Conservation (phyloP, 257 asterid species). For the Nicotiana tomentosiformis region DNA sequence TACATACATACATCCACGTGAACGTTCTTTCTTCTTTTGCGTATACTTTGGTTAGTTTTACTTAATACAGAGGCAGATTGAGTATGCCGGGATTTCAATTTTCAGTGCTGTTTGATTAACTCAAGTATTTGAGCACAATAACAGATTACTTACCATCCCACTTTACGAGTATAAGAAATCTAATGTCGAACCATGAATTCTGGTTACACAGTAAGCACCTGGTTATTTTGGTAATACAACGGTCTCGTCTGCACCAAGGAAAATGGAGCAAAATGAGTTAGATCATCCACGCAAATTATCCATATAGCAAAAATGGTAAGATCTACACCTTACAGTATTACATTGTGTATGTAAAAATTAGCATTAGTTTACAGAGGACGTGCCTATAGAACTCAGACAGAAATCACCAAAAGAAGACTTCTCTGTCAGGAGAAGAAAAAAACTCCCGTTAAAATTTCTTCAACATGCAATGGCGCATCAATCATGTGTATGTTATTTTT, state of each 20-base stretch:
- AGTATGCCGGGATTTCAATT: too few relatives aligned
- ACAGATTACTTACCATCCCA: too few relatives aligned
- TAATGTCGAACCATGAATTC: too few relatives aligned
- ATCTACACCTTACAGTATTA: slow-evolving; percentile 23
- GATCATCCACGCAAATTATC: not conserved
- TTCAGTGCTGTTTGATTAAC: too few relatives aligned
- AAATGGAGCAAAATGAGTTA: not conserved
- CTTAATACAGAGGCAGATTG: too few relatives aligned
- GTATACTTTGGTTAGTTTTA: too few relatives aligned
- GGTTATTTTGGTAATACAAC: not conserved
- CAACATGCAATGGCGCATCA: slow-evolving; percentile 25
- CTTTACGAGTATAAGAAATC: too few relatives aligned
- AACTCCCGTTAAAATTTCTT: not conserved
- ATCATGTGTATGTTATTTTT: not conserved
- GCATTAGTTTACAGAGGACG: slow-evolving; percentile 43
- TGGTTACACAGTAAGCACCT: too few relatives aligned
- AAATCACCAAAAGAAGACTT: slow-evolving; percentile 9
- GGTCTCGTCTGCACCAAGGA: not conserved
- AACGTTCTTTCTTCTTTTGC: too few relatives aligned
- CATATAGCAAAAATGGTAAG: slow-evolving; percentile 33
- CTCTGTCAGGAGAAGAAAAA: slow-evolving; percentile 6
- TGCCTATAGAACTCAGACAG: slow-evolving; percentile 35
- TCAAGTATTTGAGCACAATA: too few relatives aligned
- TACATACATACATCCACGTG: too few relatives aligned
- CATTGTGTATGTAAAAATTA: slow-evolving; percentile 22